phyloP scores from a whole-genome alignment of 177 flowering plant genomes.

The Vitis hybrid region DNA sequence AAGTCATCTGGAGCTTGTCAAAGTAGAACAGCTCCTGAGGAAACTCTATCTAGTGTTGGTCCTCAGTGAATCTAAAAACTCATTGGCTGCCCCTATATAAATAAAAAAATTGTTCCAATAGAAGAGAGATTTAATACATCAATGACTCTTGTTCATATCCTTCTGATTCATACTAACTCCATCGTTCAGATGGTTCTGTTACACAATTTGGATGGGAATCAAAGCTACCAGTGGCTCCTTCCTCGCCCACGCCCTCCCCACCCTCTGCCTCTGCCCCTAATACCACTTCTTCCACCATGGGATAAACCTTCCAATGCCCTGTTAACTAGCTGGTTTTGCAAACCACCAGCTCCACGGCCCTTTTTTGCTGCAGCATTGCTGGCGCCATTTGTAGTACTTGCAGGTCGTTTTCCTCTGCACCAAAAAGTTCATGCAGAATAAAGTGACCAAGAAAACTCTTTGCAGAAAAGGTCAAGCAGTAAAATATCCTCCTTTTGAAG shows the following conservation, averaged over 20 bases:
- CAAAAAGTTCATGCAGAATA: background rate
- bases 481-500: too few species aligned
- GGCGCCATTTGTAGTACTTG: constrained; percentile 47
- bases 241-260: constrained; percentile 63
- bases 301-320: constrained; percentile 79
- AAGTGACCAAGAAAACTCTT: too few species aligned
- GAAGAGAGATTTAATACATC: constrained; percentile 9
- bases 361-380: constrained; percentile 44
- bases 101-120: constrained; percentile 1
- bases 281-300: constrained; percentile 50
- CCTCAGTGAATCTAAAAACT: constrained; percentile 9
- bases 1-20: too few species aligned
- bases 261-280: constrained; percentile 50
- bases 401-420: constrained; percentile 60
- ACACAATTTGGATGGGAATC: background rate
- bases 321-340: constrained; percentile 72
- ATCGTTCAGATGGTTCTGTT: background rate
- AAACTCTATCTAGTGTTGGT: background rate
- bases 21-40: background rate
- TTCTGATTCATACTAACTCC: background rate
- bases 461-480: too few species aligned
- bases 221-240: constrained; percentile 44
- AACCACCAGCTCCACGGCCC: constrained; percentile 69
- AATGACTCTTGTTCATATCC: constrained; percentile 2
- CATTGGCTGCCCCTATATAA: constrained; percentile 3